Evolutionary conservation across 192 early-diverging fungal species (phyloP).

Genomic region (Coemansia sp.): DNA sequence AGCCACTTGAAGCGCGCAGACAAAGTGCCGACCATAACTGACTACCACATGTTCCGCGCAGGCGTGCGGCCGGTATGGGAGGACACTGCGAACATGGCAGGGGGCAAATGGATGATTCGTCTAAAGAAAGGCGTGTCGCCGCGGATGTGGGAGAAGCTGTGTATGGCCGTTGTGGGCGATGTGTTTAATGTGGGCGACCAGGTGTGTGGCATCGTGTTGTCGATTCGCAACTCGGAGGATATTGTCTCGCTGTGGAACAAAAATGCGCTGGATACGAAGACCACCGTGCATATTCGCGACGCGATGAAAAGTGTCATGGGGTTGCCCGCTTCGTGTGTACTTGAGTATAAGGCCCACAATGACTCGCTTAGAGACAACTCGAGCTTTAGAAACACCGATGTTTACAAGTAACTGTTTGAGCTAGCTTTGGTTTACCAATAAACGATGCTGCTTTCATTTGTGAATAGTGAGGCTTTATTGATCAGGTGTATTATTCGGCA

Average conservation of each 20-base stretch:
- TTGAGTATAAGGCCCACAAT: slow-evolving; percentile 96
- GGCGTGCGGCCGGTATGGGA: slow-evolving; percentile 96
- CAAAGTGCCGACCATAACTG: slow-evolving; percentile 80
- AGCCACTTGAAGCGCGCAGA: slow-evolving; percentile 77
- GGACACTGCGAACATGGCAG: slow-evolving; percentile 77
- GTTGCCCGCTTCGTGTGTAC: slow-evolving; percentile 79
- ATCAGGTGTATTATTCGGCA: too few species aligned
- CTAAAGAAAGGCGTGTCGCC: slow-evolving; percentile 89
- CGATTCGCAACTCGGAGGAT: slow-evolving; percentile 88
- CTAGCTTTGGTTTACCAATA: too few species aligned
- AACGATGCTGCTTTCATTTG: too few species aligned
- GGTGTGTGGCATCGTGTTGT: slow-evolving; percentile 91
- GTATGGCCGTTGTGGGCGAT: slow-evolving; percentile 85
- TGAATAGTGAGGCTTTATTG: too few species aligned
- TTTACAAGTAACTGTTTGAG: slow-evolving; percentile 42
- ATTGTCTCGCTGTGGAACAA: slow-evolving; percentile 95
- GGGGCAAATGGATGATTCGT: slow-evolving; percentile 95
- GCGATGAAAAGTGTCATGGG: slow-evolving; percentile 82
- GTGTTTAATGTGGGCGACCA: slow-evolving; percentile 86
- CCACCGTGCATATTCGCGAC: slow-evolving; percentile 84
- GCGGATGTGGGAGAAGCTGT: slow-evolving; percentile 87
- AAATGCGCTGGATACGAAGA: slow-evolving; percentile 75
- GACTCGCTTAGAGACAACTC: slow-evolving; percentile 83
- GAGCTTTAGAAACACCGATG: slow-evolving; percentile 81
- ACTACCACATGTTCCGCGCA: slow-evolving; percentile 91